Percentiles rank a stretch among this genome's conserved stretches.
These are phyloP conservation scores for Exsudoporus frostii DNA, from an alignment of 768 basidiomycete species.

Conservation along the genomic window DNA sequence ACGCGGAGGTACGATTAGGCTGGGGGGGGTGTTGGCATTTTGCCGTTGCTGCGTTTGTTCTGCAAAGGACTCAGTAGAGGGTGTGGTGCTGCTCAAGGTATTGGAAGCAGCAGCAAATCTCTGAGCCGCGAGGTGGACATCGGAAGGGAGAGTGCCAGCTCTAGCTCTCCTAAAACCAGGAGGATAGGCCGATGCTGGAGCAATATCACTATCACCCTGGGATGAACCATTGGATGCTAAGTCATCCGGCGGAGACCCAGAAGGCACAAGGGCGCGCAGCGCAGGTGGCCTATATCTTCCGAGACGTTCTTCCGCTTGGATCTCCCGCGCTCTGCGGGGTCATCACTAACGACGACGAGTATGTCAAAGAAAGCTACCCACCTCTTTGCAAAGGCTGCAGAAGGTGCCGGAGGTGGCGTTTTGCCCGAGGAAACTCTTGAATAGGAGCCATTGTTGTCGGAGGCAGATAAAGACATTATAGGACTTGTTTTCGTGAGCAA, in stretches of 20 bases:
- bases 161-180: conserved; percentile 90
- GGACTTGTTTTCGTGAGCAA: conserved; percentile 50
- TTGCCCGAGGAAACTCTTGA: conserved; percentile 82
- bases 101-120: conserved; percentile 69
- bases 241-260: conserved; percentile 73
- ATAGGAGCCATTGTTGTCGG: conserved; percentile 79
- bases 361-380: conserved; percentile 32
- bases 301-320: conserved; percentile 74
- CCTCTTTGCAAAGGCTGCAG: conserved; percentile 88
- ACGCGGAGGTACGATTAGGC: conserved; percentile 48
- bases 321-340: conserved; percentile 69
- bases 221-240: conserved; percentile 54
- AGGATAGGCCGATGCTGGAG: conserved; percentile 76
- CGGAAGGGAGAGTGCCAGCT: conserved; percentile 97
- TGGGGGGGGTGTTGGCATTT: conserved; percentile 36
- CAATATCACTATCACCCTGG: conserved; percentile 51
- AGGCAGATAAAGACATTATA: conserved; percentile 92
- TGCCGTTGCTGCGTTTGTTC: conserved; percentile 42
- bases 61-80: conserved; percentile 49
- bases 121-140: conserved; percentile 84
- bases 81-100: conserved; percentile 47
- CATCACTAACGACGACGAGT: conserved; percentile 17
- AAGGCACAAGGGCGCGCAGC: conserved; percentile 62
- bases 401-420: conserved; percentile 87
- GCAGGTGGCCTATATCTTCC: conserved; percentile 79